phyloP scores from a whole-genome alignment of 2,329 filamentous ascomycete genomes.

The Venturia nashicola region DNA sequence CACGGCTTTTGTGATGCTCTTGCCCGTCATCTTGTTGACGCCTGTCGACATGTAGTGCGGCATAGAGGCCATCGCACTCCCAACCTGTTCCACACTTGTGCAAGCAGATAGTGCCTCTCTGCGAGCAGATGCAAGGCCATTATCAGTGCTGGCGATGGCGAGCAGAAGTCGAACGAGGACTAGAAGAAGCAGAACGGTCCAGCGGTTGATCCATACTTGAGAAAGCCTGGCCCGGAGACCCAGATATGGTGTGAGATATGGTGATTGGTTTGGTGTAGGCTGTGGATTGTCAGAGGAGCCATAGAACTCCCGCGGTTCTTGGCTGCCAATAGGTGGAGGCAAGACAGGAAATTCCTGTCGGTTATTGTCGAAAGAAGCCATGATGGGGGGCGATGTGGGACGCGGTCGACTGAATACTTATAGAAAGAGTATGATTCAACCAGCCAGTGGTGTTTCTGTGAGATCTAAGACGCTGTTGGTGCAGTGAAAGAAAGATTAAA shows the following conservation, averaged over 20 bases:
- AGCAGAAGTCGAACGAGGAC: conserved; percentile 73
- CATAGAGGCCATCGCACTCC: conserved; percentile 95
- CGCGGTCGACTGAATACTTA: not conserved
- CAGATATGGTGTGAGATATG: conserved; percentile 62
- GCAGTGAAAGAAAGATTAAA: not conserved
- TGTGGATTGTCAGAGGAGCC: conserved; percentile 41
- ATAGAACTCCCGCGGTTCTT: conserved; percentile 51
- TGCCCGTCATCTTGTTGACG: conserved; percentile 74
- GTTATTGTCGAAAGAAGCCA: conserved; percentile 36
- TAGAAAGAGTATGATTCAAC: not conserved
- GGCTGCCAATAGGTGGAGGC: conserved; percentile 46
- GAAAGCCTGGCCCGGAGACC: conserved; percentile 80
- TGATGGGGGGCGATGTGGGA: conserved; percentile 16
- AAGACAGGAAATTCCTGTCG: conserved; percentile 42
- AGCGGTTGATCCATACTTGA: conserved; percentile 94
- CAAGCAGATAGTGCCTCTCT: conserved; percentile 77
- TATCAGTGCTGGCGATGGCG: conserved; percentile 58
- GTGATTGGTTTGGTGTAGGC: conserved; percentile 49
- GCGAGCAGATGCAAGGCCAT: conserved; percentile 65
- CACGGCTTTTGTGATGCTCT: conserved; percentile 68
- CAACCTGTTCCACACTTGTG: conserved; percentile 81
- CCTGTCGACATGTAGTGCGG: conserved; percentile 85
- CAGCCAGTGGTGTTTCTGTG: not conserved
- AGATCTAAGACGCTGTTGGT: not conserved
- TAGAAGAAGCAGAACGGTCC: conserved; percentile 81